phyloP scores from a whole-genome alignment of 1,139 yeast species.

The Nakaseomyces nivariensis region DNA sequence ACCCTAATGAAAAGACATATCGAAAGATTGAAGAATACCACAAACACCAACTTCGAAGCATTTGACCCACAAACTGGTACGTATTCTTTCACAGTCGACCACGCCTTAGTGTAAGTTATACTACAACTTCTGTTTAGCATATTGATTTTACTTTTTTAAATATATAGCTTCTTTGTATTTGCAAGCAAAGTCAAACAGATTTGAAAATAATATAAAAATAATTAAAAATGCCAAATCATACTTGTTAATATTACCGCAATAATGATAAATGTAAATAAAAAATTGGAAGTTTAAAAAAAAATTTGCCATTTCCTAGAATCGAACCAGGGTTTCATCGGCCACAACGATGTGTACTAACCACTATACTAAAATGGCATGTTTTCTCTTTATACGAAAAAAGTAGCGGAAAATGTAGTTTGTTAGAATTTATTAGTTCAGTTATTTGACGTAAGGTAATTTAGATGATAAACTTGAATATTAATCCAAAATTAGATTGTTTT shows the following conservation, averaged over 20 bases:
- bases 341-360: constrained; percentile 37
- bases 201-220: not conserved
- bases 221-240: not conserved
- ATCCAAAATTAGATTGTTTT: no score
- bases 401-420: no score
- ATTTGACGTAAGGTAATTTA: no score
- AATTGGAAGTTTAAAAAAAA: constrained; percentile 6
- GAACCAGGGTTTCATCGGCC: constrained; percentile 25
- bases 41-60: constrained; percentile 54
- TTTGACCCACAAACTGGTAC: constrained; percentile 71
- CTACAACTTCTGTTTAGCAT: not conserved
- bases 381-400: not conserved
- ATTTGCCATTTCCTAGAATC: constrained; percentile 20
- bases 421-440: no score
- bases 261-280: not conserved
- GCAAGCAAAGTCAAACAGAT: not conserved
- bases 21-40: constrained; percentile 50
- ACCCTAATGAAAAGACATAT: constrained; percentile 63
- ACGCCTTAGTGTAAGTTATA: constrained; percentile 4
- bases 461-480: not conserved
- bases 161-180: not conserved
- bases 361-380: constrained; percentile 31
- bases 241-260: no score
- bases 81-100: constrained; percentile 13
- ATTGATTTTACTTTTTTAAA: not conserved